These are phyloP conservation scores for Carex cristatella DNA, from an alignment of 176 grass and related monocot genomes.

Conservation along the genomic window DNA sequence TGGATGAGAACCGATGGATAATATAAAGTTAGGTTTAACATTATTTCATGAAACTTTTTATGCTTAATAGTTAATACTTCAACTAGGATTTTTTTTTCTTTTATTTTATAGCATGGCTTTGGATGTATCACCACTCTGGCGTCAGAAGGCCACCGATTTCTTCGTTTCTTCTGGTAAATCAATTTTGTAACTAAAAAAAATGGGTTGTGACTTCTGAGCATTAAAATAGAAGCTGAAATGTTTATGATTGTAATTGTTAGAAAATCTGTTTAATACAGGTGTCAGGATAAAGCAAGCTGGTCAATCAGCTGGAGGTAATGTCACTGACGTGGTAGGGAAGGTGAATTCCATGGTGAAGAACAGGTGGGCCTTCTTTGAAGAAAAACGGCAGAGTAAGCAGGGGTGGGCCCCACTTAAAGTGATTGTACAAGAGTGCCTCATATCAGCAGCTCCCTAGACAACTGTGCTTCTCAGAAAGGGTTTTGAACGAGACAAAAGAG, in stretches of 20 bases:
- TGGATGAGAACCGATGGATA: not conserved
- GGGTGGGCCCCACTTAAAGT: constrained; percentile 35
- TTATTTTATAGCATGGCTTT: constrained; percentile 46
- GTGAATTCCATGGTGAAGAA: constrained; percentile 81
- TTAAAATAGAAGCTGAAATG: not conserved
- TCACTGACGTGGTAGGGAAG: constrained; percentile 66
- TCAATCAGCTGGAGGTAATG: constrained; percentile 79
- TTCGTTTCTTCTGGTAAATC: constrained; percentile 77
- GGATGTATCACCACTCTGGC: constrained; percentile 63
- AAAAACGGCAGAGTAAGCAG: constrained; percentile 43
- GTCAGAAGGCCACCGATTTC: constrained; percentile 69
- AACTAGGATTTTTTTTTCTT: not conserved
- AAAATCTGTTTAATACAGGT: constrained; percentile 33
- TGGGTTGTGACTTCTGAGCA: not conserved
- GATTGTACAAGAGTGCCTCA: constrained; percentile 73
- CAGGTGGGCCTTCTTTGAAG: constrained; percentile 71
- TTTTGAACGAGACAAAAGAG: constrained; percentile 75
- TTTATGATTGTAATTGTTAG: not conserved
- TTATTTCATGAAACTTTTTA: not conserved
- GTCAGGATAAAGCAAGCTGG: constrained; percentile 77
- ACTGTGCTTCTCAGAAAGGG: constrained; percentile 76
- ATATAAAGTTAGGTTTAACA: not conserved
- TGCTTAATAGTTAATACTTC: not conserved
- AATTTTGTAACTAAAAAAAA: not conserved
- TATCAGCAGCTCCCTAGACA: constrained; percentile 66